phyloP scores from a whole-genome alignment of 345 rosid species.

The Noccaea bulbosa region DNA sequence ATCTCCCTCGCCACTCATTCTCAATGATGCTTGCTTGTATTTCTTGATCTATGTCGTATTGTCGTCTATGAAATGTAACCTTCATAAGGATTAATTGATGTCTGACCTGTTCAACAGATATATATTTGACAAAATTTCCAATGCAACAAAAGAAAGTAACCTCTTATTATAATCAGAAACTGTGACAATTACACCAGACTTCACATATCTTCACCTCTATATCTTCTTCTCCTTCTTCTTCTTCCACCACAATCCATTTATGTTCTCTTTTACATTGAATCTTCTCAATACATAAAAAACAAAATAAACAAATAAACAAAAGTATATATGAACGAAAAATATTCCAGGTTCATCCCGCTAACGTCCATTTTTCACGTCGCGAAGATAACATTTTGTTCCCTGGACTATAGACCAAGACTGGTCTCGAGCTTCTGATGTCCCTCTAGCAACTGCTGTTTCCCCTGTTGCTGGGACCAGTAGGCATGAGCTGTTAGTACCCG shows the following conservation, averaged over 20 bases:
- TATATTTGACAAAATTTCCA: background rate
- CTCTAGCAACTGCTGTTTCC: conserved; percentile 69
- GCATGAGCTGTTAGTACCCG: conserved; percentile 88
- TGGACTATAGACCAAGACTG: conserved; percentile 56
- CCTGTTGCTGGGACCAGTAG: conserved; percentile 92
- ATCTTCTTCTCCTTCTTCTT: background rate
- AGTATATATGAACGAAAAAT: conserved; percentile 30
- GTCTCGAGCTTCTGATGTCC: conserved; percentile 50
- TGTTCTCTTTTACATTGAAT: conserved; percentile 27
- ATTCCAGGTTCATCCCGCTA: conserved; percentile 20
- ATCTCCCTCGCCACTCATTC: background rate
- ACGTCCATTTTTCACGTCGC: conserved; percentile 21
- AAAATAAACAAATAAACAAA: conserved; percentile 24
- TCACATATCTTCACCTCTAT: conserved; percentile 36
- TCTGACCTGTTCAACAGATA: background rate
- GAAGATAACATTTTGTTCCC: background rate
- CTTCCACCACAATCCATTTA: conserved; percentile 23
- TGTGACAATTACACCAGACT: conserved; percentile 39
- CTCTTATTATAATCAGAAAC: conserved; percentile 40
- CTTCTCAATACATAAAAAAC: conserved; percentile 30
- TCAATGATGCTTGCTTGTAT: conserved; percentile 9
- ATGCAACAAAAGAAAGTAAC: conserved; percentile 19
- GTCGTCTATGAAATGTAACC: background rate
- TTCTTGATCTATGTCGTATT: background rate
- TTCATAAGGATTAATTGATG: background rate